Evolutionary conservation across 148 eudicot genomes (phyloP), one percentile per base, ranked within the genome.

Genomic region (Amaranthus cruentus): DNA sequence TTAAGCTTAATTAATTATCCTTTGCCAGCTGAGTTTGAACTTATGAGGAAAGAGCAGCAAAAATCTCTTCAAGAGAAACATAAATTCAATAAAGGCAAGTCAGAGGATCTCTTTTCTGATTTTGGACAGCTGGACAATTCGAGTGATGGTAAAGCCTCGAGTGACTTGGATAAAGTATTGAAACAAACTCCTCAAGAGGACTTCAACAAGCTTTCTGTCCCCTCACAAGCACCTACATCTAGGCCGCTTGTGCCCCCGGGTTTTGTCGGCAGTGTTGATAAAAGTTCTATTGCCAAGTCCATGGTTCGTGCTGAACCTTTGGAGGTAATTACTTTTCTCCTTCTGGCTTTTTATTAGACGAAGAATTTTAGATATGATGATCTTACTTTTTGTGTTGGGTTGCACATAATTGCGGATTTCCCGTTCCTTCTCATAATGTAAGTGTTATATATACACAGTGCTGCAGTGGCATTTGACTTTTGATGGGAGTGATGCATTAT

Each of bases 171-270:
- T 70, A 79, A 75, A 53, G 60, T 73, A 64, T 53, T 58, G 54
- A 79, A 68, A 80, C 76, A 80, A 74, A 69, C 74, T 77, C 74
- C 78, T 47, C 87, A 70, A 68, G 80, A 72, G 78, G 96, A 88
- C 68, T 64, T 85, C 54, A 78, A 85, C 60, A 90, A 86, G 78
- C 75, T 81, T 50, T 78, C 88, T 65, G 66, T 78, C 78, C 71
- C 81, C 60, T 66, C 83, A n/a, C 91, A 84, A 73, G 78, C 87
- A 80, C 81, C 86, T 63, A 79, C 85, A 73, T 68, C 76, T 62
- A 87, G 99, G 70, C 99, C 99, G 42, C 97, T 89, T 66, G 91
- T 96, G 67, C 99, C 99, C 28, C 99, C 99, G 0, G 99, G 99
- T 70, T 96, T 96, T 84, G 87, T 78, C 71, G 81, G 79, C 74